Evolutionary conservation across 2,329 filamentous ascomycete species (phyloP).

Genomic region (Aspergillus sp.): DNA sequence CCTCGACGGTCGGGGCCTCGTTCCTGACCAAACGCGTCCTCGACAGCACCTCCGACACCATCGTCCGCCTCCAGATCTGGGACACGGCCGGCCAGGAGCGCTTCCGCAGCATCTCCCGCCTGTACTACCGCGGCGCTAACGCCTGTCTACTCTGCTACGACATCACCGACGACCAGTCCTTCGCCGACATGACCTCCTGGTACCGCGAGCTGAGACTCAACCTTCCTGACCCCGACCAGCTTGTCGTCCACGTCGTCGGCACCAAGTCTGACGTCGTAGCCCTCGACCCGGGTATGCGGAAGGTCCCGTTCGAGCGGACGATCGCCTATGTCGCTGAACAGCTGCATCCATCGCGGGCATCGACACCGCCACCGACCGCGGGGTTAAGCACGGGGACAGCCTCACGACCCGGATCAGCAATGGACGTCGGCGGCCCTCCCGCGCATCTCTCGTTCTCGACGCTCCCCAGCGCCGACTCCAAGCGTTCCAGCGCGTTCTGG

Average conservation of each 20-base stretch:
- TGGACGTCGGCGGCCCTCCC: slow-evolving; percentile 8
- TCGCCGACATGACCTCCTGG: slow-evolving; percentile 69
- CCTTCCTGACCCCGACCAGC: too few relatives aligned
- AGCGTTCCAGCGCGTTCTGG: slow-evolving; percentile 52
- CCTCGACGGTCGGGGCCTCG: slow-evolving; percentile 63
- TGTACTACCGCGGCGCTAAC: slow-evolving; percentile 98
- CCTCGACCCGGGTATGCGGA: slow-evolving; percentile 64
- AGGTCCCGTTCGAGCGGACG: slow-evolving; percentile 89
- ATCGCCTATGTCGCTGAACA: slow-evolving; percentile 94
- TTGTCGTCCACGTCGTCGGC: slow-evolving; percentile 88
- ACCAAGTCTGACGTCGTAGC: slow-evolving; percentile 89
- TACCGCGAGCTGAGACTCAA: too few relatives aligned
- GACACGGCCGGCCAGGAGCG: slow-evolving; percentile 97
- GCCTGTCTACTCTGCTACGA: slow-evolving; percentile 96
- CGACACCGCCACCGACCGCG: slow-evolving; percentile 59
- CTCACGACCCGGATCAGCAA: slow-evolving; percentile 8
- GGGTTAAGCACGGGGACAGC: slow-evolving; percentile 31
- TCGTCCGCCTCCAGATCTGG: slow-evolving; percentile 98
- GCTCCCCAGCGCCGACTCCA: slow-evolving; percentile 33
- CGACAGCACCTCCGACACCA: slow-evolving; percentile 74
- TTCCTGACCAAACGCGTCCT: slow-evolving; percentile 72
- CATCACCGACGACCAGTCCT: slow-evolving; percentile 91
- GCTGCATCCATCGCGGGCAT: slow-evolving; percentile 60
- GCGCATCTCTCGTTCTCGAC: slow-evolving; percentile 8
- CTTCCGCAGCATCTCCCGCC: slow-evolving; percentile 96